phyloP scores from a whole-genome alignment of 2,329 filamentous ascomycete genomes.

The Tolypocladium tundrense region DNA sequence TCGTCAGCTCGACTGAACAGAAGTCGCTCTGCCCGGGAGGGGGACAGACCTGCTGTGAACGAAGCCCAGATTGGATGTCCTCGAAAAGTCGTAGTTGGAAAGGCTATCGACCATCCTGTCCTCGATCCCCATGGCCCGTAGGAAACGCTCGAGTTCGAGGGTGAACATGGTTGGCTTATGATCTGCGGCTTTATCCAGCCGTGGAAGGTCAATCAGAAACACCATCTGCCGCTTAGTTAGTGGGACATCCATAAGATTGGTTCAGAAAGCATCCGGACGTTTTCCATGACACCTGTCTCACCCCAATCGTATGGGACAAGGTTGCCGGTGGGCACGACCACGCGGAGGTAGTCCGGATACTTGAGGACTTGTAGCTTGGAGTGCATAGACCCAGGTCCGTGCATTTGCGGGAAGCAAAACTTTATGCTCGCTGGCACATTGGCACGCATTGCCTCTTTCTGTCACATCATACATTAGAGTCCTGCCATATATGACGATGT shows the following conservation, averaged over 20 bases:
- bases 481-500: background rate
- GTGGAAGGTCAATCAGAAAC: conserved; percentile 87
- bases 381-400: conserved; percentile 70
- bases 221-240: conserved; percentile 43
- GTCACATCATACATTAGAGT: conserved; percentile 9
- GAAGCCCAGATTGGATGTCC: conserved; percentile 64
- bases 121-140: conserved; percentile 55
- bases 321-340: conserved; percentile 84
- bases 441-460: conserved; percentile 35
- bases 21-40: background rate
- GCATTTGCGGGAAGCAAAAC: conserved; percentile 77
- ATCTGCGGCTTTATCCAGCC: conserved; percentile 27
- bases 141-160: conserved; percentile 60
- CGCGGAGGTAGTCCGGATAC: conserved; percentile 58
- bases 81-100: conserved; percentile 69
- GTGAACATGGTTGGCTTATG: conserved; percentile 44
- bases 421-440: conserved; percentile 47
- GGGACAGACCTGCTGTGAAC: conserved; percentile 70
- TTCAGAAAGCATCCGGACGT: conserved; percentile 37
- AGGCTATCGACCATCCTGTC: conserved; percentile 58
- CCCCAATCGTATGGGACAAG: conserved; percentile 84
- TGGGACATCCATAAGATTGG: background rate
- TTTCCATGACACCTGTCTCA: conserved; percentile 75
- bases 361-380: conserved; percentile 91
- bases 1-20: conserved; percentile 5